Evolutionary conservation across 192 early-diverging fungal genomes (phyloP), one percentile per base, ranked within the genome.

Genomic region (Entomortierella chlamydospora): DNA sequence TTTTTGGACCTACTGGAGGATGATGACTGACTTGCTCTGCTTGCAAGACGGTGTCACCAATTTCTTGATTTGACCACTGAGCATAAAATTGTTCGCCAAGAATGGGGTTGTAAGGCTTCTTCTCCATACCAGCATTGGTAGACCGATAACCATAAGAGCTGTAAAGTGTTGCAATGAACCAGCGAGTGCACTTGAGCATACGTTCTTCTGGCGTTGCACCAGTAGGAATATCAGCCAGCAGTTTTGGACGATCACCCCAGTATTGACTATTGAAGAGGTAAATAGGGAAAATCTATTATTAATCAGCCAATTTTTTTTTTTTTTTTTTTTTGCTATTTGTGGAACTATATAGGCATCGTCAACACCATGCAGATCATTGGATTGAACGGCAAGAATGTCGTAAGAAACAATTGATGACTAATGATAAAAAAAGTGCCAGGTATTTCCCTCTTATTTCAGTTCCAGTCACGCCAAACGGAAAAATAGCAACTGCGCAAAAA

Each of bases 101-200:
- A 22, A 87, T 73, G 13, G 85, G 85, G 17, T 87, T 87, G 70
- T 90, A 94, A 12, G 93, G 93, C 66, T 95, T 95, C 85, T 93
- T 93, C 66, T 95, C 94, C 73, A 83, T 85, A 78, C 89, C 85
- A 6, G 87, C 88, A 61, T 87, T 86, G 37, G 89, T 90, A 28
- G 89, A 83, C 23, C 92, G 87, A 52, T 85, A 87, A 56, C 89
- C 83, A 72, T 91, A 94, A 26, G 90, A 91, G 26, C 93, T 90
- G 51, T 93, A 91, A n/a, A 95, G 84, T 17, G 93, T 91, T 34
- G 91, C 92, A 43, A 95, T 85, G 64, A 91, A 95, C 94, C 94
- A 95, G 62, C 87, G 85, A n/a, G 90, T 83, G n/a, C 88, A 89
- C 26, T 83, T 87, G 68, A 90, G 74, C 78, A 93, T 88, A 37